Base-by-base conservation (phyloP, 345 rosid genomes). In the Schrenkiella parvula region DNA sequence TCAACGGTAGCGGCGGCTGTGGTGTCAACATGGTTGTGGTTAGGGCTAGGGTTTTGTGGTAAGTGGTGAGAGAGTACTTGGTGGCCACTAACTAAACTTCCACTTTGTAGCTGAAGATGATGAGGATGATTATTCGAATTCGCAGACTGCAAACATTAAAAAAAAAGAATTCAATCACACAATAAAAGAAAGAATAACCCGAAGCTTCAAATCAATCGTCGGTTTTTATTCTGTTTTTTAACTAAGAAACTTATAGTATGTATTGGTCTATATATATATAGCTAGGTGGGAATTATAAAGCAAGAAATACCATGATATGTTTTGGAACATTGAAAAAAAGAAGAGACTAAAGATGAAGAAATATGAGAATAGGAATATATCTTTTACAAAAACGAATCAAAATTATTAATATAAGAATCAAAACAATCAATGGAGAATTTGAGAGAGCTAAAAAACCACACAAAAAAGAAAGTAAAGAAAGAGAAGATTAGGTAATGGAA, bases 41-140 rank as follows among this genome's bases (percentile, higher is more conserved):
- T 70, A 64, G 76, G 80, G 76, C 57, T 76, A 76, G 80, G 80
- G 76, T 76, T 70, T 76, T 35, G 72, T 38, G 71, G 48, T 46
- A 77, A 64, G 12, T 77, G 68, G 72, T 77, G 76, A 64, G 80
- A 48, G 37, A 13, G 61, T 17, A 47, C 63, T 64, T 50, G 76
- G 39, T 70, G 71, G 32, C 67, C 76, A 57, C 21, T 54, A 63
- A 26, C 64, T 61, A 69, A 17, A 53, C 57, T 62, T 52, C 74
- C 79, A 62, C 44, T 70, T 39, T 76, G 80, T 29, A 28, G 75
- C 70, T 70, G 80, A 57, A 26, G 59, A 47, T 76, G 75, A 44
- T 56, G 71, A 28, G 63, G 72, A 55, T 69, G 70, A 35, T 37
- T 64, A 56, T 56, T 77, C 32, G 67, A 31, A 77, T 71, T 70